Conservation (phyloP, 163 green algal species). For the Scenedesmus sp. region DNA sequence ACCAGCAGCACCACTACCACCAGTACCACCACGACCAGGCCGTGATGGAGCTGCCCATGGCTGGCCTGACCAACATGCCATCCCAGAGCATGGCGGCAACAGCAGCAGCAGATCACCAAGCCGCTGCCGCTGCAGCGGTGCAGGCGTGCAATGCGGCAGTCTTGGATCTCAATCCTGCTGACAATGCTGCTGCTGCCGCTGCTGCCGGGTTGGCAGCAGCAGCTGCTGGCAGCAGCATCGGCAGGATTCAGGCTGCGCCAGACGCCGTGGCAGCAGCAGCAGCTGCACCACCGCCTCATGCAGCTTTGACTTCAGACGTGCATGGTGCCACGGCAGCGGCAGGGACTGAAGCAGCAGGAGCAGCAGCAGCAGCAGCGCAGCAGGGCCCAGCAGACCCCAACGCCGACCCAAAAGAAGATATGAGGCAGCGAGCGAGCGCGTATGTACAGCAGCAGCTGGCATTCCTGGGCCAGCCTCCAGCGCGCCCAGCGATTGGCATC, state of each 20-base stretch:
- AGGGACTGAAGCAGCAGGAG: not conserved
- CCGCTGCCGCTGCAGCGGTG: not conserved
- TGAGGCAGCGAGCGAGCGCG: constrained; percentile 18
- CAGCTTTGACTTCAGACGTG: not conserved
- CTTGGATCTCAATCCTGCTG: not conserved
- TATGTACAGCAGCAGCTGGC: constrained; percentile 52
- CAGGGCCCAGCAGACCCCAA: not conserved
- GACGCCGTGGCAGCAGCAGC: not conserved
- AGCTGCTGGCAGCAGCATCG: not conserved
- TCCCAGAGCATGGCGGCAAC: not conserved
- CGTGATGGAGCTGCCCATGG: not conserved
- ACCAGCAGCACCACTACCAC: not conserved
- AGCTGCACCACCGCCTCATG: not conserved
- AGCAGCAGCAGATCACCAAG: not conserved
- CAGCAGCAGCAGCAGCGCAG: constrained; percentile 8
- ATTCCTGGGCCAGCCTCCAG: constrained; percentile 21
- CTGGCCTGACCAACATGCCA: not conserved
- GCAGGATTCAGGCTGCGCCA: not conserved
- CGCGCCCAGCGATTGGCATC: not conserved
- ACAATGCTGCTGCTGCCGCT: not conserved
- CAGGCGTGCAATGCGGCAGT: not conserved
- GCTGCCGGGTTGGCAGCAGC: not conserved
- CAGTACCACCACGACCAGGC: not conserved
- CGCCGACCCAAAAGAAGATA: constrained; percentile 28
- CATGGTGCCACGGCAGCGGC: not conserved